Percentiles rank a stretch among this genome's conserved stretches.
These are phyloP conservation scores for Fusarium albosuccineum DNA, from an alignment of 2,329 filamentous ascomycete genomes.

Conservation along the genomic window DNA sequence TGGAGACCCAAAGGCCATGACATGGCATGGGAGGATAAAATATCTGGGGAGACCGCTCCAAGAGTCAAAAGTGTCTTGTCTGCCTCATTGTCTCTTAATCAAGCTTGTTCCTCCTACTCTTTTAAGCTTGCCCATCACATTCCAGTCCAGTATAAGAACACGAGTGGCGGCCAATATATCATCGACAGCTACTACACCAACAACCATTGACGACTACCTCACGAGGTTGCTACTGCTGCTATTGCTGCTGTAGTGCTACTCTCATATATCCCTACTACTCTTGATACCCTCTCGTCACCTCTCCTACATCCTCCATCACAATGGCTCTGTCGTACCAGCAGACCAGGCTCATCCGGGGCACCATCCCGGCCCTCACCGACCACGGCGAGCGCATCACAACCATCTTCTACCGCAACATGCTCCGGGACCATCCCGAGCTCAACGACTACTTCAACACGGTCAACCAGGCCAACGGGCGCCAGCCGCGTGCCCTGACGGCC, in stretches of 20 bases:
- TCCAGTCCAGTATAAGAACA: neutral
- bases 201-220: neutral
- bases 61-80: constrained; percentile 1
- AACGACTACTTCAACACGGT: constrained; percentile 76
- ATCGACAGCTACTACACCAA: constrained; percentile 3
- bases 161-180: constrained; percentile 4
- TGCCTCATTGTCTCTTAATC: constrained; percentile 9
- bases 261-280: neutral
- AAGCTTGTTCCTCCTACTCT: neutral
- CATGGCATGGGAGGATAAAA: constrained; percentile 38
- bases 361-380: constrained; percentile 75
- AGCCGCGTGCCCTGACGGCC: constrained; percentile 52
- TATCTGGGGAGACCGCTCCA: constrained; percentile 34
- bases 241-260: constrained; percentile 6
- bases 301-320: constrained; percentile 15
- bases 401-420: constrained; percentile 79
- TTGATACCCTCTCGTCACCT: constrained; percentile 1
- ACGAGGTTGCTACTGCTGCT: constrained; percentile 6
- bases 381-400: constrained; percentile 77
- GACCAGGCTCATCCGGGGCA: constrained; percentile 75
- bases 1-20: constrained; percentile 22
- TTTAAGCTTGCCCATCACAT: constrained; percentile 8
- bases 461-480: constrained; percentile 53
- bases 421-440: constrained; percentile 74
- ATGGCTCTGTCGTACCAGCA: constrained; percentile 66